phyloP scores from a whole-genome alignment of 2,329 filamentous ascomycete species.

The Colletotrichum aenigma region DNA sequence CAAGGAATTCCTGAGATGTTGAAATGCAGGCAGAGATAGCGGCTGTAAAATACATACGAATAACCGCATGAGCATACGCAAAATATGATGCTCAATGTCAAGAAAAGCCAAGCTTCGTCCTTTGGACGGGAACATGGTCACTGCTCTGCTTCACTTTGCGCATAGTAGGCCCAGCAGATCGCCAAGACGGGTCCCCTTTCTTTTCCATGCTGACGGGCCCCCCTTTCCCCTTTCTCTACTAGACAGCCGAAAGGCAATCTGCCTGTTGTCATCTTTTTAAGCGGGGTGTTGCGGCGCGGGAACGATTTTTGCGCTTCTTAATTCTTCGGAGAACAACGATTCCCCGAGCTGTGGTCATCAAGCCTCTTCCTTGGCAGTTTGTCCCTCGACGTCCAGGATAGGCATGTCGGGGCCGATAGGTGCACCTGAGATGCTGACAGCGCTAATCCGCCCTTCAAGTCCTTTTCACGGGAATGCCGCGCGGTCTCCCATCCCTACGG shows the following conservation, averaged over 20 bases:
- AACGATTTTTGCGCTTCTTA: not conserved
- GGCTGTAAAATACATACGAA: not conserved
- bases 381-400: not conserved
- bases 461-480: not conserved
- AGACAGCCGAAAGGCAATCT: not conserved
- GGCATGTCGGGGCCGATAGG: not conserved
- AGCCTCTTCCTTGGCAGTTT: not conserved
- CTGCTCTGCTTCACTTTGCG: not conserved
- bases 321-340: not conserved
- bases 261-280: not conserved
- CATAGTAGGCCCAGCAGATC: not conserved
- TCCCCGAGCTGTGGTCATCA: not conserved
- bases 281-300: not conserved
- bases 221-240: not conserved
- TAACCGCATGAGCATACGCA: not conserved
- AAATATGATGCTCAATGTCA: not conserved
- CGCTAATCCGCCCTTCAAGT: not conserved
- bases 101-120: not conserved
- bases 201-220: not conserved
- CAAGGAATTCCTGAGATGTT: too few relatives aligned
- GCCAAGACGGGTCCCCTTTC: constrained; percentile 5
- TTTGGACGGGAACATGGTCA: not conserved
- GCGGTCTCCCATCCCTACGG: not conserved
- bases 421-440: not conserved
- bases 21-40: too few relatives aligned